These are phyloP conservation scores for Trichoderma asperellum DNA, from an alignment of 2,329 filamentous ascomycete genomes.

Conservation along the genomic window DNA sequence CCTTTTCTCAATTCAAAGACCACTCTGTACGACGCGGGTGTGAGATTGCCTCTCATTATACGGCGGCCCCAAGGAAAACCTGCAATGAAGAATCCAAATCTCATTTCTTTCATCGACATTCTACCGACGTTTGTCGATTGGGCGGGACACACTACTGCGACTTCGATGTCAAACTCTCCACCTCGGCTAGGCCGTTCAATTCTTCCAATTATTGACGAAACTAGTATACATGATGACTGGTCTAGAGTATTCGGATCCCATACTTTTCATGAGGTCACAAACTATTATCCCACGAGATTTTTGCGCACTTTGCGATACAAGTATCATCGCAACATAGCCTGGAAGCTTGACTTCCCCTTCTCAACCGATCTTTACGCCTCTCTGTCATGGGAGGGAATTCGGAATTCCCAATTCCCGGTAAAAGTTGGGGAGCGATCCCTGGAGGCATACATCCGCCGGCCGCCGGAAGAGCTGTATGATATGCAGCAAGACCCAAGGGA, in stretches of 20 bases:
- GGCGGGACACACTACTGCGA: neutral
- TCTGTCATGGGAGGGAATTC: constrained; percentile 16
- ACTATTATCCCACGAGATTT: constrained; percentile 21
- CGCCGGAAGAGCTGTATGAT: constrained; percentile 16
- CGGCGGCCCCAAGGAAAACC: neutral
- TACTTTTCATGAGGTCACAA: constrained; percentile 18
- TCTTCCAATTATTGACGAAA: constrained; percentile 13
- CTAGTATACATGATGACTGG: neutral
- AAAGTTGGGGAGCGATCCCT: constrained; percentile 15
- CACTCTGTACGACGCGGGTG: constrained; percentile 12
- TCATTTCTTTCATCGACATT: constrained; percentile 18
- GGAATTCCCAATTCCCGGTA: constrained; percentile 1
- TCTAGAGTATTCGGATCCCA: constrained; percentile 4
- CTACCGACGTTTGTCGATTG: constrained; percentile 14
- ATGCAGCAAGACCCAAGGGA: constrained; percentile 14
- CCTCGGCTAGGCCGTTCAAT: constrained; percentile 12
- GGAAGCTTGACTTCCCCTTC: constrained; percentile 22
- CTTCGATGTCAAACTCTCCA: neutral
- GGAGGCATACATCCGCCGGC: constrained; percentile 16
- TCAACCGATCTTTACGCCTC: constrained; percentile 17
- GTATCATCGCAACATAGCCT: constrained; percentile 22
- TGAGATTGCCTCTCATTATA: constrained; percentile 19
- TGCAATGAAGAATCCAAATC: constrained; percentile 5
- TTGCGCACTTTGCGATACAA: constrained; percentile 13
- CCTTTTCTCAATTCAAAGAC: constrained; percentile 23